Evolutionary conservation across 768 basidiomycete genomes (phyloP), one percentile per base, ranked within the genome.

Genomic region (Dioszegia aurantiaca): DNA sequence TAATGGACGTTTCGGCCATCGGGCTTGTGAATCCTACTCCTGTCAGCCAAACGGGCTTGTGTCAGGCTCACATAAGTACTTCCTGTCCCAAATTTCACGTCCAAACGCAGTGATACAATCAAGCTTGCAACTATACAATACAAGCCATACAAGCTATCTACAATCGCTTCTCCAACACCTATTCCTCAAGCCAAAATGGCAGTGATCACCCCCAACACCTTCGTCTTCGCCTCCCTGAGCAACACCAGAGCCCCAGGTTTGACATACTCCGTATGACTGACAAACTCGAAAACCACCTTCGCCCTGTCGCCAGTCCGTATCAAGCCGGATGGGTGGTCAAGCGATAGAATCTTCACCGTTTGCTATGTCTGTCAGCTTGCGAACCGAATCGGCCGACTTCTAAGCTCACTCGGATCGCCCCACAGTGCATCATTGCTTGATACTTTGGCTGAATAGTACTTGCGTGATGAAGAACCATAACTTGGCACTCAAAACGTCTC

Each of bases 151-250:
- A 41, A 41, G 19, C 49, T 21, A 17, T 16, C 14, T 17, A 42
- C 14, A 42, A 8, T 8, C 40, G 8, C 49, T 52, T 33, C 14
- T 33, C 19, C 39, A 21, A 3, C n/a, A n/a, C 26, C 26, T 14
- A 17, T n/a, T 2, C 6, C 47, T 63, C 55, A 70, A 14, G 52
- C 59, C 49, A 72, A 48, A 4, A 72, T 62, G 56, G 59, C 59
- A 17, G 70, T 72, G 4, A 72, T 65, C 9, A 72, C 67, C 4
- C 70, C 70, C 30, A 72, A 43, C 26, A 67, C 91, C 82, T 95
- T 97, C 0, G 92, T 95, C 80, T 90, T 91, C 3, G 93, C 94
- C 77, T 98, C 95, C 39, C 94, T 81, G 75, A 98, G 92, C 12
- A 99, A 78, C 23, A 94, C 80, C 77, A 92, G 90, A 86, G 89